Evolutionary conservation across 1,284 basidiomycete genomes (phyloP), one percentile per base, ranked within the genome.

Genomic region (Tylopilus sp.): DNA sequence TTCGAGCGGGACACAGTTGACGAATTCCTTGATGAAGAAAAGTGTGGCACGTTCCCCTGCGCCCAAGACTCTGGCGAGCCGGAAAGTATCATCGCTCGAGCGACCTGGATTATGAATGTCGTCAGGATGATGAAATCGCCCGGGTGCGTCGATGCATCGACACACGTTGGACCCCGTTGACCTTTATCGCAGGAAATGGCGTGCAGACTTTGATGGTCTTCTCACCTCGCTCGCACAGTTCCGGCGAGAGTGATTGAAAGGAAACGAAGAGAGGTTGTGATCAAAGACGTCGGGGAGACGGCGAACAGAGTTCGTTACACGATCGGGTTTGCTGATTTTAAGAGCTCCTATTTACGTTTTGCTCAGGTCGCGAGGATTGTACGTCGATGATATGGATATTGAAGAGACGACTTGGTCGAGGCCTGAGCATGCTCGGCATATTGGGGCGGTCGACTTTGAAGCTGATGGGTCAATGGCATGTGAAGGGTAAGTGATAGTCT

Each of bases 131-230:
- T 26, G 25, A 21, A 37, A 15, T 3, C 2, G 10, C 16, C 12
- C 4, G 28, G 28, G 53, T 56, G 36, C 9, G 42, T 53, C 33
- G n/a, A 16, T 37, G 31, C 12, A 12, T 33, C 7, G n/a, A 25
- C 12, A 11, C 11, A 21, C 0, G 21, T 9, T 25, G 16, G 21
- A n/a, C 11, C 25, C 15, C 11, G 7, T 25, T 41, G 7, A 58
- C 19, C 2, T 18, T 21, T 3, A 36, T 4, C 7, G 38, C 26
- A 38, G 30, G 11, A 42, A 13, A 25, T 36, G 37, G 25, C 23
- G 30, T 7, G 12, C 25, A 23, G 38, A 39, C 37, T 34, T 41
- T 15, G 41, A 44, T 25, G 46, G 41, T 5, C n/a, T 15, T 31
- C 13, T 41, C 31, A 33, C 36, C 9, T 40, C 33, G 31, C 28